Percentiles rank a stretch among this genome's conserved stretches.
phyloP scores from a whole-genome alignment of 768 basidiomycete genomes.

The Calocybe cyanea region DNA sequence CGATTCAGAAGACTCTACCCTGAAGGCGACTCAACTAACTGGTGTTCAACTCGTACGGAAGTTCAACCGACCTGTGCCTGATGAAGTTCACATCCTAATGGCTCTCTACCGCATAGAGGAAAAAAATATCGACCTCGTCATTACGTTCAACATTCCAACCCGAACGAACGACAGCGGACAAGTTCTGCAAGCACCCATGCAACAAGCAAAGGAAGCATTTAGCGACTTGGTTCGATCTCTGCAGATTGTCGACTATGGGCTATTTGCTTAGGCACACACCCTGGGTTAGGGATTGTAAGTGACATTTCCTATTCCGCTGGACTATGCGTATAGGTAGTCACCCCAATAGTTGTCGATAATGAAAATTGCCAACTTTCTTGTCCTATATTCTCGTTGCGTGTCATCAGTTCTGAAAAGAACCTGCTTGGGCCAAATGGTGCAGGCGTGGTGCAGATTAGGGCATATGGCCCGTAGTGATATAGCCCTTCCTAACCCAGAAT shows the following conservation, averaged over 20 bases:
- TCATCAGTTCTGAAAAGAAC: too few species aligned
- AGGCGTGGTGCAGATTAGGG: too few species aligned
- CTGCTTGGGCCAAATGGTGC: too few species aligned
- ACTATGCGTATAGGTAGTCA: too few species aligned
- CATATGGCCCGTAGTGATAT: too few species aligned
- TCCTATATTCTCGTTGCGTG: too few species aligned
- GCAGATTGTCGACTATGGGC: constrained; percentile 58
- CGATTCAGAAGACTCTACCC: constrained; percentile 45
- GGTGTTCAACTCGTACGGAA: constrained; percentile 76
- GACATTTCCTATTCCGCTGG: too few species aligned
- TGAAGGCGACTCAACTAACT: constrained; percentile 54
- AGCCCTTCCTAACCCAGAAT: too few species aligned
- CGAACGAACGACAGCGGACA: constrained; percentile 40
- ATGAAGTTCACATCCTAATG: constrained; percentile 73
- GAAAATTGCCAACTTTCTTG: too few species aligned
- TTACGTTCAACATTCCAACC: constrained; percentile 79
- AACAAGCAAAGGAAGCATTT: constrained; percentile 45
- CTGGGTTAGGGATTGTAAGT: too few species aligned
- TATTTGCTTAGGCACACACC: constrained; percentile 70
- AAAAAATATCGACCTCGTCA: constrained; percentile 77
- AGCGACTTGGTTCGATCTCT: constrained; percentile 53
- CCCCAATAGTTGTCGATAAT: too few species aligned
- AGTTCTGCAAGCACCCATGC: constrained; percentile 33
- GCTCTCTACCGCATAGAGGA: constrained; percentile 75
- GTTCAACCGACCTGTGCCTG: constrained; percentile 59